Evolutionary conservation across 106 monocot species (phyloP), one percentile per base, ranked within the genome.

Genomic region (Acanthochlamys bracteata): DNA sequence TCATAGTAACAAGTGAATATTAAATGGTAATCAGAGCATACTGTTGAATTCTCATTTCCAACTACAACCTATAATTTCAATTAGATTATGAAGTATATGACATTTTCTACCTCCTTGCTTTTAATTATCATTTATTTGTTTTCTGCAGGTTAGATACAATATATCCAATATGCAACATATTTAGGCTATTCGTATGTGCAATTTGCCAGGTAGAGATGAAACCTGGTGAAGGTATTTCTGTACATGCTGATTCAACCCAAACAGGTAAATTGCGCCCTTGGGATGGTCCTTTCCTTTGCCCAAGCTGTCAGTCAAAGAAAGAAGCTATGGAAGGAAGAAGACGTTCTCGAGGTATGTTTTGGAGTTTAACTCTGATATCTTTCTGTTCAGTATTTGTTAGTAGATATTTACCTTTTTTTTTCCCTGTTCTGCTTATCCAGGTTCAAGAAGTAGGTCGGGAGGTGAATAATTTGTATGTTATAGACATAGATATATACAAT

Each of bases 251-350:
- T 61, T 72, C 81, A 49, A 17, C 57, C 39, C 65, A 67, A 41
- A 51, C 71, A 25, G 66, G 59, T 17, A 76, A 66, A 63, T 57
- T 72, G 41, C 59, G 76, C 22, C 70, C 79, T 0, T 84, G 92
- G 82, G 77, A 88, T 62, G 88, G 92, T 40, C 92, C 92, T 66
- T 79, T 88, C 25, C 92, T 92, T 64, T 92, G 92, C 61, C 25
- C 49, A 19, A 76, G 70, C 59, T 92, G 92, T 74, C 82, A 84
- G 66, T 60, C 17, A 41, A 92, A 92, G 57, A 92, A 82, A 43
- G 92, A 88, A 71, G 84, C 88, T 12, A 92, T 92, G 92, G 92
- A 92, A 78, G 92, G 92, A 57, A 91, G 81, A 63, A 43, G 21
- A 39, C 66, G 49, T 68, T 79, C 79, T 21, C 13, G 42, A 78